These are phyloP conservation scores for Acer saccharum DNA, from an alignment of 345 rosid genomes.

Conservation along the genomic window DNA sequence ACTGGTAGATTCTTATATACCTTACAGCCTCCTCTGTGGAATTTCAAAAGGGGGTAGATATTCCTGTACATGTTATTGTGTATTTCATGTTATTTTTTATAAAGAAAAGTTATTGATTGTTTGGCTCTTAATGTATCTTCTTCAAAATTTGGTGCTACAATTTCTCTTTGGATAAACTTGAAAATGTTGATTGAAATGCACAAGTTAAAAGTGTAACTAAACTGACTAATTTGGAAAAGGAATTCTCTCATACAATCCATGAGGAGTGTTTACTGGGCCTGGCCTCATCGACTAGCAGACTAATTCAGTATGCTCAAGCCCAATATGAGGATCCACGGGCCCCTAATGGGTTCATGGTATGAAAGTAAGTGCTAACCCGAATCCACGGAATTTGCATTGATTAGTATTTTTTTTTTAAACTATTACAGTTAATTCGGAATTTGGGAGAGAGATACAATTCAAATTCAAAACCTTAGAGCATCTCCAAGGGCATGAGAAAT, in stretches of 20 bases:
- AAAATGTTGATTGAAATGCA: background rate
- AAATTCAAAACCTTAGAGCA: no score
- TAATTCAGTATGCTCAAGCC: background rate
- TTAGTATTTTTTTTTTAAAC: no score
- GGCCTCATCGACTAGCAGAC: no score
- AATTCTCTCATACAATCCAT: no score
- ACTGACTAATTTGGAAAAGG: background rate
- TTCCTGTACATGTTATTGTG: no score
- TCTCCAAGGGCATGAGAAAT: no score
- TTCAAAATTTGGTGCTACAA: background rate
- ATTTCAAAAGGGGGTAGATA: background rate
- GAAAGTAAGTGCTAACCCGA: no score
- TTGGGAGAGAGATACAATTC: no score
- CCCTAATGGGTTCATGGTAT: background rate
- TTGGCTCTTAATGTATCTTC: background rate
- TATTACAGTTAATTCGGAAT: no score
- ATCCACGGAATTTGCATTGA: no score
- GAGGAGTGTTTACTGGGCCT: background rate
- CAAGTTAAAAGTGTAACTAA: background rate
- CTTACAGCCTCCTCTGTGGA: background rate
- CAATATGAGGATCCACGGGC: background rate
- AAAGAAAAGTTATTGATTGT: no score
- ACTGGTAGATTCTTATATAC: background rate
- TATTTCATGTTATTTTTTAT: no score
- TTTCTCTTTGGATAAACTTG: background rate